A percentile compares a stretch with the other conserved stretches of the same genome.
Evolutionary conservation across 2,329 filamentous ascomycete genomes (phyloP).

Genomic region (Fusarium sterilihyphosum): DNA sequence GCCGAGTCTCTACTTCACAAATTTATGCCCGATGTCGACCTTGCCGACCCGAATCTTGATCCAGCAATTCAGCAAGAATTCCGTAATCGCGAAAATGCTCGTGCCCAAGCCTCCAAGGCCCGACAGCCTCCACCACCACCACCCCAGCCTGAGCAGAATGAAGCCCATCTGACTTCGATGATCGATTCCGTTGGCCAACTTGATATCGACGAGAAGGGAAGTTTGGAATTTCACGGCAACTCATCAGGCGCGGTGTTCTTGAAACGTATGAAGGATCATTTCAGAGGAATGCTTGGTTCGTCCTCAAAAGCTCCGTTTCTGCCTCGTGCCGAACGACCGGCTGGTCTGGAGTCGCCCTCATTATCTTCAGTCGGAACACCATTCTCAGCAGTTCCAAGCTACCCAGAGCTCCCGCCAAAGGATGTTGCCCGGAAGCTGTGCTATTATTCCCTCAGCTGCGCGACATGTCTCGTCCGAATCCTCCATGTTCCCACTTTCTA

Average conservation of each 20-base stretch:
- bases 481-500: slow-evolving; percentile 87
- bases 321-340: slow-evolving; percentile 59
- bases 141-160: slow-evolving; percentile 59
- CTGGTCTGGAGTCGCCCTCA: slow-evolving; percentile 75
- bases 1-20: slow-evolving; percentile 82
- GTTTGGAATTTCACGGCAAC: slow-evolving; percentile 95
- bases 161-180: slow-evolving; percentile 89
- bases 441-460: slow-evolving; percentile 65
- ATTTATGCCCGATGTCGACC: slow-evolving; percentile 83
- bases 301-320: slow-evolving; percentile 69
- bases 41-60: slow-evolving; percentile 87
- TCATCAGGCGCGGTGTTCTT: slow-evolving; percentile 93
- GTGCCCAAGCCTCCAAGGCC: slow-evolving; percentile 53
- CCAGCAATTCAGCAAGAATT: slow-evolving; percentile 77
- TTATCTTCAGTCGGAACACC: slow-evolving; percentile 71
- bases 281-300: slow-evolving; percentile 78
- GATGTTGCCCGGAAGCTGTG: slow-evolving; percentile 64
- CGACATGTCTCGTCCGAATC: slow-evolving; percentile 71
- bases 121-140: slow-evolving; percentile 48
- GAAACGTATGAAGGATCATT: slow-evolving; percentile 85
- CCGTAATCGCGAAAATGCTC: slow-evolving; percentile 63
- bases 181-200: slow-evolving; percentile 91
- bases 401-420: slow-evolving; percentile 75
- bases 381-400: slow-evolving; percentile 60
- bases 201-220: slow-evolving; percentile 88